Percentiles rank a stretch among this genome's conserved stretches.
Conservation (phyloP, 768 basidiomycete species). For the Dioszegia hungarica region DNA sequence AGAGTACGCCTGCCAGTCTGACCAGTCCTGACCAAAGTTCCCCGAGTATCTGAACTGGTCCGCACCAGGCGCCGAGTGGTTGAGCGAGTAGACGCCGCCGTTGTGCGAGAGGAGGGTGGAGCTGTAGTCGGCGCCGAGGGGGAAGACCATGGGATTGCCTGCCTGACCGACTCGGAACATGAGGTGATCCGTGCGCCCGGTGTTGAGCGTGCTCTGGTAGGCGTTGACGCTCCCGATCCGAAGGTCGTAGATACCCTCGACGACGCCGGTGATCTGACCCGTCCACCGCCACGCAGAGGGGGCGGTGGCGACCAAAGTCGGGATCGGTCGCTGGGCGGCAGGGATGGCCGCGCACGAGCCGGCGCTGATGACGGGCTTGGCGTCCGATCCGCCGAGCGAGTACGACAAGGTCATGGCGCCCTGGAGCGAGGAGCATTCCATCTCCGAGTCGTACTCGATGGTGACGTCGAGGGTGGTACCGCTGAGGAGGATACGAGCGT, state of each 20-base stretch:
- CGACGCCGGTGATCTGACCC: conserved; percentile 66
- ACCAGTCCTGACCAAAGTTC: conserved; percentile 82
- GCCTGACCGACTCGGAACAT: conserved; percentile 71
- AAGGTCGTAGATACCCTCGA: conserved; percentile 77
- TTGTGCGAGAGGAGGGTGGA: conserved; percentile 52
- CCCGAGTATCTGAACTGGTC: conserved; percentile 81
- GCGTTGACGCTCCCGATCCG: conserved; percentile 59
- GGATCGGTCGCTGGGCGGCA: conserved; percentile 46
- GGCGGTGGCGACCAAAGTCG: conserved; percentile 57
- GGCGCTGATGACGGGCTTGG: conserved; percentile 55
- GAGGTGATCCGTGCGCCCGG: conserved; percentile 66
- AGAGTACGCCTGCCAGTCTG: conserved; percentile 74
- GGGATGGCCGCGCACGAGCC: conserved; percentile 50
- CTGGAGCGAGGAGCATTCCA: conserved; percentile 70
- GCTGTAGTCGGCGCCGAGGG: conserved; percentile 68
- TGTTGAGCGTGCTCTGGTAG: conserved; percentile 54
- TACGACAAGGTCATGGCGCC: conserved; percentile 62
- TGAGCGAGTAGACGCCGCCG: conserved; percentile 66
- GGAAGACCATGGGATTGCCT: conserved; percentile 81
- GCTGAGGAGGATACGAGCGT: conserved; percentile 60
- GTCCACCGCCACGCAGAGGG: conserved; percentile 68
- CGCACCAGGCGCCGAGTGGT: conserved; percentile 77
- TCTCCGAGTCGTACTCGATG: conserved; percentile 71
- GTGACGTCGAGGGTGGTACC: conserved; percentile 58
- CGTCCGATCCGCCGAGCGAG: conserved; percentile 63